These are phyloP conservation scores for Ehretia macrophylla DNA, from an alignment of 257 asterid species.

Conservation along the genomic window DNA sequence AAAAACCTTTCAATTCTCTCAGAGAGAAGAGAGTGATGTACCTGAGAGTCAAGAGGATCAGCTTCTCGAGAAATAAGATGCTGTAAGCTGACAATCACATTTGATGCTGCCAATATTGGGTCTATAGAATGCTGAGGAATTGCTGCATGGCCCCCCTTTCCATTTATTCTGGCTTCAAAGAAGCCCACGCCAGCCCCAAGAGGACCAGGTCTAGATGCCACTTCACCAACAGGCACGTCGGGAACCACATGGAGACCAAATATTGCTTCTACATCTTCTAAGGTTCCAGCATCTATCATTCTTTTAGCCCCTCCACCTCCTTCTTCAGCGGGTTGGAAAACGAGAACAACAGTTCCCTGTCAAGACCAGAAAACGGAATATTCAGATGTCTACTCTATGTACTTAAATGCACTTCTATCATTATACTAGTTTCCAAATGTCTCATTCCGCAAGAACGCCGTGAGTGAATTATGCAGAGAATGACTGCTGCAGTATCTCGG, in stretches of 20 bases:
- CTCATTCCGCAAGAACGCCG: too few species aligned
- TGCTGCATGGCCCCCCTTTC: constrained; percentile 98
- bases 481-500: neutral
- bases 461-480: neutral
- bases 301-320: constrained; percentile 93
- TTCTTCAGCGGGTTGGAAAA: constrained; percentile 98
- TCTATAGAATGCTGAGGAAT: constrained; percentile 90
- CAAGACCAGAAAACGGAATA: constrained; percentile 10
- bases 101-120: constrained; percentile 86
- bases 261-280: constrained; percentile 75
- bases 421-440: too few species aligned
- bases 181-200: constrained; percentile 76
- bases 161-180: constrained; percentile 84
- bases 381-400: constrained; percentile 1
- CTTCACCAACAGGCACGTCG: constrained; percentile 47
- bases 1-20: too few species aligned
- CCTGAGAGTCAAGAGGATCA: constrained; percentile 98
- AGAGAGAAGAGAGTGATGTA: constrained; percentile 17
- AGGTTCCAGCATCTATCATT: constrained; percentile 75
- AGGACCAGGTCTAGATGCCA: constrained; percentile 61
- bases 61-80: constrained; percentile 91
- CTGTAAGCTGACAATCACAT: constrained; percentile 77
- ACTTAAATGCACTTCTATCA: neutral
- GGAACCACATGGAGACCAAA: constrained; percentile 60
- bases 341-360: constrained; percentile 88